Evolutionary conservation across 208 protist genomes (phyloP), one percentile per base, ranked within the genome.

Genomic region (Acanthamoeba royreba): DNA sequence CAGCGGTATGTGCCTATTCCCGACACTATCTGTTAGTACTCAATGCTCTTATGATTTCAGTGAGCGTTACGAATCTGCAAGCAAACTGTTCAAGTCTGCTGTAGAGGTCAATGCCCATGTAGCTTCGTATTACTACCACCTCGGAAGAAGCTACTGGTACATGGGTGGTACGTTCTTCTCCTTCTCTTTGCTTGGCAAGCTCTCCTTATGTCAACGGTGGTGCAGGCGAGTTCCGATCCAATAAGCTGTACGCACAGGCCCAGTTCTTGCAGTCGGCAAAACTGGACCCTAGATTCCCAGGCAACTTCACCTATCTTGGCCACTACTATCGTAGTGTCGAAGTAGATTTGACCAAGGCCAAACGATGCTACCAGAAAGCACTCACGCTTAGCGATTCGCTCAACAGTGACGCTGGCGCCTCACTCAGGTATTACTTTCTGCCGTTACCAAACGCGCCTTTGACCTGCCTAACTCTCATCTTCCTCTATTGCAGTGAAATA

Each of bases 291-390:
- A n/a, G 42, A 43, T 92, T 92, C 35, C 28, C 86, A 13, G 58
- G 58, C 33, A 92, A 92, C 86, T 92, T 92, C 46, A 77, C 61
- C 28, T 77, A 92, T 15, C 86, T 92, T 4, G 86, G 86, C n/a
- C 52, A 92, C 42, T 69, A 79, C 58, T 92, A 92, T 58, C 58
- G 43, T n/a, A n/a, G 35, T 3, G 40, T 92, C 7, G 58, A 92
- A 42, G 17, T 19, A 25, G 86, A 92, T 45, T 31, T 40, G 40
- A 33, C 53, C 7, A 92, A 77, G 42, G 86, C 86, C 58, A 69
- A 79, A 45, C 86, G 86, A 15, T 92, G 86, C 86, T 92, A 92
- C 40, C 52, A 69, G 43, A 92, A 92, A 42, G 86, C 86, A 0
- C 52, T 92, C 58, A 52, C 38, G 19, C 55, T 92, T 33, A 77